Evolutionary conservation across 192 early-diverging fungal genomes (phyloP).

Genomic region (Gonapodya prolifera): DNA sequence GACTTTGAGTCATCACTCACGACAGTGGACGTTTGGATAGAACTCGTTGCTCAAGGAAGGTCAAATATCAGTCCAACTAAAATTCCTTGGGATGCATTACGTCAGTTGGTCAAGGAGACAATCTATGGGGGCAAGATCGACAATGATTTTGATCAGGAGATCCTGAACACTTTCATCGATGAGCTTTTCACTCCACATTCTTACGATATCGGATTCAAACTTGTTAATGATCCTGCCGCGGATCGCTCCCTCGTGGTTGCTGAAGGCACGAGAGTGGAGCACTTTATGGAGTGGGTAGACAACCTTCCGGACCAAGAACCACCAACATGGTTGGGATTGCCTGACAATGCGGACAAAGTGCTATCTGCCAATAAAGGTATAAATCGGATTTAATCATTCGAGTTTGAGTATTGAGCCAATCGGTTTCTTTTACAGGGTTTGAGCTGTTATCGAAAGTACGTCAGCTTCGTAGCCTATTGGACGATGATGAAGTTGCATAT

Average conservation of each 20-base stretch:
- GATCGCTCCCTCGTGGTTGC: constrained; percentile 51
- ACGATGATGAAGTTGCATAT: constrained; percentile 65
- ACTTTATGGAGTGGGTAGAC: constrained; percentile 83
- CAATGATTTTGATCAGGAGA: constrained; percentile 72
- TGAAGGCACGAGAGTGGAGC: constrained; percentile 70
- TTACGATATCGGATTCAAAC: constrained; percentile 68
- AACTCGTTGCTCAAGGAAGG: constrained; percentile 57
- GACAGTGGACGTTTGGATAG: constrained; percentile 90
- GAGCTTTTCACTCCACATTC: constrained; percentile 61
- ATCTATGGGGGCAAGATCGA: constrained; percentile 98
- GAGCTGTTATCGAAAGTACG: constrained; percentile 72
- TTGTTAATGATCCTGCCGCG: constrained; percentile 37
- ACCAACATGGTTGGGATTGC: constrained; percentile 94
- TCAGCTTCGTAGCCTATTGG: constrained; percentile 62
- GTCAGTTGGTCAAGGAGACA: constrained; percentile 67
- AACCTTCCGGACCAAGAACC: constrained; percentile 82
- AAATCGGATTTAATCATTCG: constrained; percentile 4
- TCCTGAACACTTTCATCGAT: constrained; percentile 78
- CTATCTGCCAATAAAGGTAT: constrained; percentile 70
- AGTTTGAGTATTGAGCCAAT: constrained; percentile 5
- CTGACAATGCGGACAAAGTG: constrained; percentile 82
- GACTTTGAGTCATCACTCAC: constrained; percentile 83
- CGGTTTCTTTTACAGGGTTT: constrained; percentile 28
- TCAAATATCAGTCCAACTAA: constrained; percentile 83
- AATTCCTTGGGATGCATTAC: constrained; percentile 94